These are phyloP conservation scores for Gillenia trifoliata DNA, from an alignment of 306 rosid genomes.

Conservation along the genomic window DNA sequence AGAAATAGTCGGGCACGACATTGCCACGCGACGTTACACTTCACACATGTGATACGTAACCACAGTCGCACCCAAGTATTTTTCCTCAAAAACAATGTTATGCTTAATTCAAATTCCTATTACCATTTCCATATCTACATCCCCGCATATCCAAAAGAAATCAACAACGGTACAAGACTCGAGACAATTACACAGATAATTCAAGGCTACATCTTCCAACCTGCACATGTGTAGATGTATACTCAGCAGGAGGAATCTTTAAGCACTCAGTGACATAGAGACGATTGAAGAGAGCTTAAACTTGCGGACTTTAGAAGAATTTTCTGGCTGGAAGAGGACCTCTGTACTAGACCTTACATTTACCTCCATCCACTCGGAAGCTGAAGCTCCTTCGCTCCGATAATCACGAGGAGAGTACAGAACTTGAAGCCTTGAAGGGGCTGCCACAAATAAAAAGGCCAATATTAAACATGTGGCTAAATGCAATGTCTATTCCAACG, in stretches of 20 bases:
- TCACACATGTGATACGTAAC: neutral
- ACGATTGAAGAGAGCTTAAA: constrained; percentile 66
- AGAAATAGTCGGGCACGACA: neutral
- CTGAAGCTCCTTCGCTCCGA: constrained; percentile 62
- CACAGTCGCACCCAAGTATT: neutral
- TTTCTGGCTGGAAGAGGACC: constrained; percentile 59
- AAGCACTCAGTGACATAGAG: constrained; percentile 77
- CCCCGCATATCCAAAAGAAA: neutral
- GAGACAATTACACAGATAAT: neutral
- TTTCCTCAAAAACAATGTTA: too few relatives aligned
- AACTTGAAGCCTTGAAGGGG: constrained; percentile 79
- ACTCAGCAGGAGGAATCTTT: constrained; percentile 9
- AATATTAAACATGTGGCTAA: neutral
- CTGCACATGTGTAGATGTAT: neutral
- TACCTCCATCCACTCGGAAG: constrained; percentile 66
- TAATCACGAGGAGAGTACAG: constrained; percentile 61
- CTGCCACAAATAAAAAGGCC: constrained; percentile 42
- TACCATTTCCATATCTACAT: neutral
- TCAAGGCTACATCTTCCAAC: neutral
- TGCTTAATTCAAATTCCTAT: neutral
- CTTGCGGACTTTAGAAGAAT: constrained; percentile 53
- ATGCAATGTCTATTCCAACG: neutral
- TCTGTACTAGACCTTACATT: constrained; percentile 74
- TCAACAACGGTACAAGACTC: neutral
- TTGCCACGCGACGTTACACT: neutral